Conservation (phyloP, 495 filamentous ascomycete species). For the Haplographium delicatum region DNA sequence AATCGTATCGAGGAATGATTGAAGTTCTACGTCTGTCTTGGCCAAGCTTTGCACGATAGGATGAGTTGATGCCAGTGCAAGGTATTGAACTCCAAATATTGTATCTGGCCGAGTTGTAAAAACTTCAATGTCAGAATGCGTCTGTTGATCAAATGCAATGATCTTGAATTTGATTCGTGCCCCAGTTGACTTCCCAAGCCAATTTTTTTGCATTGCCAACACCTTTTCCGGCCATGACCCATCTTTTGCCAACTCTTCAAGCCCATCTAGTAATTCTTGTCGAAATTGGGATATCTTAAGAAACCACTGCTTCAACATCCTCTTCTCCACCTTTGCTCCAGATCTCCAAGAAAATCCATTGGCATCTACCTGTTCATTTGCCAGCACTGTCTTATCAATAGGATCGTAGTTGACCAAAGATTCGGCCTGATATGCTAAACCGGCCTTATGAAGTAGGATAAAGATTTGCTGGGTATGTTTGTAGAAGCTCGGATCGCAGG, state of each 20-base stretch:
- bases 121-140: constrained; percentile 50
- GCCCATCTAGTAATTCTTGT: constrained; percentile 65
- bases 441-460: constrained; percentile 62
- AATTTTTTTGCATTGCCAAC: constrained; percentile 78
- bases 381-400: constrained; percentile 81
- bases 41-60: constrained; percentile 61
- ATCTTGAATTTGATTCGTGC: constrained; percentile 67
- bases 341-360: constrained; percentile 84
- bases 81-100: constrained; percentile 75
- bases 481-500: constrained; percentile 79
- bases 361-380: constrained; percentile 86
- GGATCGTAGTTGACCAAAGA: constrained; percentile 87
- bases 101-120: constrained; percentile 86
- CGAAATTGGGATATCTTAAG: constrained; percentile 76
- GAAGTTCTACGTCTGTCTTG: constrained; percentile 51
- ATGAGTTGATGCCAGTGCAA: constrained; percentile 71
- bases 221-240: constrained; percentile 77
- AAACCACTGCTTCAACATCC: constrained; percentile 83
- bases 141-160: constrained; percentile 30
- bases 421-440: constrained; percentile 72
- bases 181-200: constrained; percentile 75
- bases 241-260: constrained; percentile 57
- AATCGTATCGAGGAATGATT: constrained; percentile 59
- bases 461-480: constrained; percentile 86
- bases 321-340: constrained; percentile 77